Conservation (phyloP, 2,329 filamentous ascomycete species). For the Ramichloridium luteum region DNA sequence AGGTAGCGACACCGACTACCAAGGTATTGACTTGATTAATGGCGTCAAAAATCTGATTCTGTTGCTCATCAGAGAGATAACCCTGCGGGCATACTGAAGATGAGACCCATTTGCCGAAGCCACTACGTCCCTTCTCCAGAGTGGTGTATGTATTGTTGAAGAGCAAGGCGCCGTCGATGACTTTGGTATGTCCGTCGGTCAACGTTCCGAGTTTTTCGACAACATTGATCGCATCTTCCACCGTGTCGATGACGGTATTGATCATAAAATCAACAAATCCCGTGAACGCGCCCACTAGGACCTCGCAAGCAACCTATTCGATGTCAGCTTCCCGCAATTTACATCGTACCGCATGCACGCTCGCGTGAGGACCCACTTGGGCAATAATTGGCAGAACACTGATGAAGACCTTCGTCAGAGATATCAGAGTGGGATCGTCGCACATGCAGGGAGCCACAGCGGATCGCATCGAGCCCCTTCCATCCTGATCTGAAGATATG, state of each 20-base stretch:
- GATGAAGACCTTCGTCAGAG: not conserved
- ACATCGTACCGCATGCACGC: not conserved
- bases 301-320: slow-evolving; percentile 1
- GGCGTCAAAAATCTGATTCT: slow-evolving; percentile 3
- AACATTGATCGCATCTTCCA: not conserved
- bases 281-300: slow-evolving; percentile 1
- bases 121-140: slow-evolving; percentile 2
- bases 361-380: no score
- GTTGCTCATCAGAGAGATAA: slow-evolving; percentile 1
- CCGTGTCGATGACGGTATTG: slow-evolving; percentile 3
- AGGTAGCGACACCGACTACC: not conserved
- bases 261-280: slow-evolving; percentile 2
- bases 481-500: not conserved
- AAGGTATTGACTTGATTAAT: not conserved
- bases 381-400: not conserved
- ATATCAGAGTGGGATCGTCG: not conserved
- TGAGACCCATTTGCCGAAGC: slow-evolving; percentile 2
- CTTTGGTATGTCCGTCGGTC: not conserved
- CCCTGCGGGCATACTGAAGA: not conserved
- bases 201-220: slow-evolving; percentile 1
- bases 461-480: not conserved
- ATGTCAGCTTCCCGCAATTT: not conserved
- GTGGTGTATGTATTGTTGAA: not conserved
- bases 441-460: not conserved
- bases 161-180: slow-evolving; percentile 2